These are phyloP conservation scores for Afroboletus lepidellus DNA, from an alignment of 1,284 basidiomycete species.

Conservation along the genomic window DNA sequence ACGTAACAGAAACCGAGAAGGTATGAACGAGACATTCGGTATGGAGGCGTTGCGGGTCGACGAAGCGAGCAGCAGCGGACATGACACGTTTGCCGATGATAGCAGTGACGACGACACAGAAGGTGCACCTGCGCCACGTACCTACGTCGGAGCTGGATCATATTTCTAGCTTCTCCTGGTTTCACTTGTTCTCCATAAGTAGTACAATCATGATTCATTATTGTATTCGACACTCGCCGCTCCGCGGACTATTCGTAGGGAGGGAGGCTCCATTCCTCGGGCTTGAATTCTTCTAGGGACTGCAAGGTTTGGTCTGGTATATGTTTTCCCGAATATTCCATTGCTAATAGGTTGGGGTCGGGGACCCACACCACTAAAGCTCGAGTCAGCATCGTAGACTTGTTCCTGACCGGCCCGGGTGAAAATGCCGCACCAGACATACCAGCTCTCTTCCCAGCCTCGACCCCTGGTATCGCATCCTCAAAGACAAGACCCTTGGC, in stretches of 20 bases:
- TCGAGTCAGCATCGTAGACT: slow-evolving; percentile 8
- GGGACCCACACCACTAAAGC: slow-evolving; percentile 74
- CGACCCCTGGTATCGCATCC: slow-evolving; percentile 69
- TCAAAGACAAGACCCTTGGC: slow-evolving; percentile 71
- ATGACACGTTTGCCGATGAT: slow-evolving; percentile 7
- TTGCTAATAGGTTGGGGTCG: slow-evolving; percentile 58
- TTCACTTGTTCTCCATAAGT: background rate
- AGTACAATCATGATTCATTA: background rate
- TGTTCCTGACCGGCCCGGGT: background rate
- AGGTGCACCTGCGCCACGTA: slow-evolving; percentile 4
- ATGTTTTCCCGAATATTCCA: slow-evolving; percentile 46
- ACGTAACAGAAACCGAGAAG: background rate
- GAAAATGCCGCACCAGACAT: slow-evolving; percentile 64
- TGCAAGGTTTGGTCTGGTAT: slow-evolving; percentile 52
- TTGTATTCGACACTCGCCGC: background rate
- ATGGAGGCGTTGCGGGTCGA: slow-evolving; percentile 11
- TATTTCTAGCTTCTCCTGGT: slow-evolving; percentile 26
- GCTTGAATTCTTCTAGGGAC: slow-evolving; percentile 66
- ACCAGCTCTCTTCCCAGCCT: slow-evolving; percentile 74
- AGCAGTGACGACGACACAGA: slow-evolving; percentile 27
- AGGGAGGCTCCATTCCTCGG: slow-evolving; percentile 76
- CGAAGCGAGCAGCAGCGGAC: background rate
- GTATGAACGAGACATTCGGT: slow-evolving; percentile 6
- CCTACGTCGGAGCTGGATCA: slow-evolving; percentile 33
- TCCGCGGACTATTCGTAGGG: slow-evolving; percentile 43